phyloP scores from a whole-genome alignment of 2,329 filamentous ascomycete species.

The Clarireedia paspali region DNA sequence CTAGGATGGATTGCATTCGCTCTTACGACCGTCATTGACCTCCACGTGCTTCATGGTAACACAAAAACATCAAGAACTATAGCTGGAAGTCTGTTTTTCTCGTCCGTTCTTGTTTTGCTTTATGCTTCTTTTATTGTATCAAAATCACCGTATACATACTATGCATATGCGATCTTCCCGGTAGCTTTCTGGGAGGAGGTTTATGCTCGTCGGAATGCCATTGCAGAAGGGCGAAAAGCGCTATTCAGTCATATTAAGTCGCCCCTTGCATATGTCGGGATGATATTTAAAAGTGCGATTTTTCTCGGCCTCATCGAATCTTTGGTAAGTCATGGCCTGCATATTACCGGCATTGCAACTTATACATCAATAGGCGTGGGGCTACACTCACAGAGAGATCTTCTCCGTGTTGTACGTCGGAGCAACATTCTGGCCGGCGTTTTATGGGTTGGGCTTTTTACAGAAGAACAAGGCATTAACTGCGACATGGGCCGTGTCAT shows the following conservation, averaged over 20 bases:
- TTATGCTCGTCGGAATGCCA: slow-evolving; percentile 64
- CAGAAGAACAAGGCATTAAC: slow-evolving; percentile 55
- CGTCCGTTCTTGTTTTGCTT: slow-evolving; percentile 64
- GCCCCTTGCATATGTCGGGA: slow-evolving; percentile 45
- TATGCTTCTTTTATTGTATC: slow-evolving; percentile 77
- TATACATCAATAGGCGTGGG: slow-evolving; percentile 57
- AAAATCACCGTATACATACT: slow-evolving; percentile 75
- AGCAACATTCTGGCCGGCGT: slow-evolving; percentile 68
- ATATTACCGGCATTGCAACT: neutral
- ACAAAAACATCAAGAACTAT: slow-evolving; percentile 56
- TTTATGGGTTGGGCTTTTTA: slow-evolving; percentile 68
- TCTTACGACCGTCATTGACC: slow-evolving; percentile 77
- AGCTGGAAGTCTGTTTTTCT: slow-evolving; percentile 57
- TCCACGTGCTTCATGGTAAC: slow-evolving; percentile 72
- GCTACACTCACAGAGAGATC: slow-evolving; percentile 85
- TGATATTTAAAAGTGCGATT: slow-evolving; percentile 54
- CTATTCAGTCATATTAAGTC: slow-evolving; percentile 65
- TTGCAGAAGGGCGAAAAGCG: slow-evolving; percentile 57
- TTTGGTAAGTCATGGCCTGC: slow-evolving; percentile 46
- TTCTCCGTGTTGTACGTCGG: slow-evolving; percentile 74
- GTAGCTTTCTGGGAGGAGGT: slow-evolving; percentile 97
- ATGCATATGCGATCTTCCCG: slow-evolving; percentile 86
- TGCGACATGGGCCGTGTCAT: slow-evolving; percentile 67
- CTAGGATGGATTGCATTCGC: slow-evolving; percentile 94
- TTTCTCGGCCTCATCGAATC: slow-evolving; percentile 74